Evolutionary conservation across 805 yeast genomes (phyloP).

Genomic region (Candida ficus): DNA sequence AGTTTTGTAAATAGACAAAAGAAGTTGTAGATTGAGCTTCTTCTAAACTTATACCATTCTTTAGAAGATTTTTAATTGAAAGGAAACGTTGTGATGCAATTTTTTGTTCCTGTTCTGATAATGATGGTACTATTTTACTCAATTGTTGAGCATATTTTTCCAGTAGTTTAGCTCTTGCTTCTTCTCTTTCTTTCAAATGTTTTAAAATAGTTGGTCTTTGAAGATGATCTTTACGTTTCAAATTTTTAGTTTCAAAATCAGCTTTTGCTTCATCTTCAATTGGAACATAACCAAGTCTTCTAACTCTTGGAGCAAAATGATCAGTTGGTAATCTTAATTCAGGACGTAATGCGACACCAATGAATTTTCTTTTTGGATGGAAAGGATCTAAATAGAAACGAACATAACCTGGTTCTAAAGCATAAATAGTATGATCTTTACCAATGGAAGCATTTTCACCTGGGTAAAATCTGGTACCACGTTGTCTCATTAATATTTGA

Average conservation of each 20-base stretch:
- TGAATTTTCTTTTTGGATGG: conserved; percentile 87
- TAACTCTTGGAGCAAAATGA: conserved; percentile 81
- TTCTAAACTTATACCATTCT: conserved; percentile 49
- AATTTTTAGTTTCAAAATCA: conserved; percentile 49
- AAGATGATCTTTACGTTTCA: conserved; percentile 64
- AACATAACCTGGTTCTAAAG: conserved; percentile 89
- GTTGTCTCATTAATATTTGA: conserved; percentile 84
- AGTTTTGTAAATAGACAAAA: conserved; percentile 40
- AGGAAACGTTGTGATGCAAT: conserved; percentile 50
- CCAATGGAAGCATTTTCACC: conserved; percentile 92
- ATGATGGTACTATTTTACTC: conserved; percentile 17
- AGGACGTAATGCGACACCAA: conserved; percentile 75
- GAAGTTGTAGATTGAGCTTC: conserved; percentile 62
- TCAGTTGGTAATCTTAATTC: conserved; percentile 73
- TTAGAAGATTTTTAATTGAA: conserved; percentile 46
- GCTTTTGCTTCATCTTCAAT: conserved; percentile 48
- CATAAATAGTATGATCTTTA: conserved; percentile 87
- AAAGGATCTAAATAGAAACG: conserved; percentile 91
- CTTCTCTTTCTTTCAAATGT: conserved; percentile 35
- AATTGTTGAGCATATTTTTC: conserved; percentile 30
- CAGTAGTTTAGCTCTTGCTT: conserved; percentile 29
- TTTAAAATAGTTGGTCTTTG: conserved; percentile 47
- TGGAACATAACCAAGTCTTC: conserved; percentile 74
- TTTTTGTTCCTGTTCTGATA: conserved; percentile 28
- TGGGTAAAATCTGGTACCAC: conserved; percentile 93